Evolutionary conservation across 2,329 filamentous ascomycete genomes (phyloP).

Genomic region (Phialocephala sp.): DNA sequence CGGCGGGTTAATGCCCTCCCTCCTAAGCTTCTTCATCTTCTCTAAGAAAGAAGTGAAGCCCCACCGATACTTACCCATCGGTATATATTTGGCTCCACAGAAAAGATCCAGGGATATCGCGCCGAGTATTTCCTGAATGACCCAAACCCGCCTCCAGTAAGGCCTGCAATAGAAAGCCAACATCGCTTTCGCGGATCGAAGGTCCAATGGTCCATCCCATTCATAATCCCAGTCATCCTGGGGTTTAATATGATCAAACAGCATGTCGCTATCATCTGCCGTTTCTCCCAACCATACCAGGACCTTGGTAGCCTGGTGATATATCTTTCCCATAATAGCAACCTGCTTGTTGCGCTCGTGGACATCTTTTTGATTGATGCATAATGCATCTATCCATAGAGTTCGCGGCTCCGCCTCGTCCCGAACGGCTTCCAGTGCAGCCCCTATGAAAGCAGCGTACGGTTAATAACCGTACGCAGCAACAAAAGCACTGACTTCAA

Average conservation of each 20-base stretch:
- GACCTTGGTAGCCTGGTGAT: not conserved
- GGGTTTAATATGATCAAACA: not conserved
- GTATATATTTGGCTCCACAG: not conserved
- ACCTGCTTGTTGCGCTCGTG: not conserved
- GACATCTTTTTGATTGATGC: not conserved
- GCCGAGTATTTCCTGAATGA: not conserved
- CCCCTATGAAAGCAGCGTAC: too few species aligned
- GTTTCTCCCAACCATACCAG: not conserved
- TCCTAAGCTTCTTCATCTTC: not conserved
- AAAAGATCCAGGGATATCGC: not conserved
- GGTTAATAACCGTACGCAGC: too few species aligned
- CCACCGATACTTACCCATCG: not conserved
- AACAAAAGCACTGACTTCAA: too few species aligned
- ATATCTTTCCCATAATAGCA: not conserved
- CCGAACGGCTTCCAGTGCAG: not conserved
- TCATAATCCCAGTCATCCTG: not conserved
- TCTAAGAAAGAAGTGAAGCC: not conserved
- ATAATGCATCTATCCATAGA: slow-evolving; percentile 5
- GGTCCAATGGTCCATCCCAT: not conserved
- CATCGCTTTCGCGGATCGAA: slow-evolving; percentile 7
- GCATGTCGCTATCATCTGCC: not conserved
- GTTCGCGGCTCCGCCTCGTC: not conserved
- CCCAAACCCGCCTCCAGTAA: slow-evolving; percentile 9
- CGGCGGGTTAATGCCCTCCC: not conserved
- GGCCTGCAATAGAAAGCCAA: slow-evolving; percentile 1